Evolutionary conservation across 2,329 filamentous ascomycete genomes (phyloP).

Genomic region (Ophiosphaerella narmari): DNA sequence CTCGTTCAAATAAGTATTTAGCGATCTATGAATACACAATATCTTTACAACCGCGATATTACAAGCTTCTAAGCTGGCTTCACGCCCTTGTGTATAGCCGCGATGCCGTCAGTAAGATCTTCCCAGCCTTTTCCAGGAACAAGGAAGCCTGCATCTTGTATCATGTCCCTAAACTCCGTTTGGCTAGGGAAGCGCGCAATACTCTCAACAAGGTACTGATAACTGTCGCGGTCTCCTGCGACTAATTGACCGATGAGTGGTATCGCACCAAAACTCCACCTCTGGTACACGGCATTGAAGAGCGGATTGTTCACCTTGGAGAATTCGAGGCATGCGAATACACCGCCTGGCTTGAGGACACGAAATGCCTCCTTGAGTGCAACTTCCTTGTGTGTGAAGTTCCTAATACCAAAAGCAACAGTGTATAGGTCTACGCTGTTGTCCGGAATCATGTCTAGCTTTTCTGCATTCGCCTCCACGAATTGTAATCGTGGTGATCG

Average conservation of each 20-base stretch:
- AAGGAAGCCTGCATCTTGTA: slow-evolving; percentile 80
- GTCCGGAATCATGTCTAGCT: slow-evolving; percentile 67
- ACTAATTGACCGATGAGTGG: slow-evolving; percentile 94
- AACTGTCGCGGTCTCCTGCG: slow-evolving; percentile 90
- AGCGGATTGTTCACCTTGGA: slow-evolving; percentile 78
- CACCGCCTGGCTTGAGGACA: slow-evolving; percentile 89
- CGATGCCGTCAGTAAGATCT: slow-evolving; percentile 88
- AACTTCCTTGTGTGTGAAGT: slow-evolving; percentile 89
- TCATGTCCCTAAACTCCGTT: slow-evolving; percentile 81
- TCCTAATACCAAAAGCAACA: slow-evolving; percentile 95
- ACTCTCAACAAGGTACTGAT: slow-evolving; percentile 98
- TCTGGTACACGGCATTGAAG: slow-evolving; percentile 86
- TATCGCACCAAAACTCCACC: slow-evolving; percentile 94
- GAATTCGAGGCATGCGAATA: slow-evolving; percentile 97
- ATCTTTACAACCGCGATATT: too few species aligned
- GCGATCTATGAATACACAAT: too few species aligned
- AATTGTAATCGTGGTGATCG: slow-evolving; percentile 65
- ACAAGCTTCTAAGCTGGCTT: slow-evolving; percentile 62
- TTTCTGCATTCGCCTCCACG: slow-evolving; percentile 88
- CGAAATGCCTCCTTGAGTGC: slow-evolving; percentile 83
- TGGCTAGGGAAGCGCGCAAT: slow-evolving; percentile 93
- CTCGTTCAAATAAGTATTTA: too few species aligned
- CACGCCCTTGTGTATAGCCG: slow-evolving; percentile 94
- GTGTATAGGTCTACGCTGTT: slow-evolving; percentile 91
- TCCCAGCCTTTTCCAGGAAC: slow-evolving; percentile 77